Base-by-base conservation (phyloP, 2,329 filamentous ascomycete species). In the Drechslera avenae region DNA sequence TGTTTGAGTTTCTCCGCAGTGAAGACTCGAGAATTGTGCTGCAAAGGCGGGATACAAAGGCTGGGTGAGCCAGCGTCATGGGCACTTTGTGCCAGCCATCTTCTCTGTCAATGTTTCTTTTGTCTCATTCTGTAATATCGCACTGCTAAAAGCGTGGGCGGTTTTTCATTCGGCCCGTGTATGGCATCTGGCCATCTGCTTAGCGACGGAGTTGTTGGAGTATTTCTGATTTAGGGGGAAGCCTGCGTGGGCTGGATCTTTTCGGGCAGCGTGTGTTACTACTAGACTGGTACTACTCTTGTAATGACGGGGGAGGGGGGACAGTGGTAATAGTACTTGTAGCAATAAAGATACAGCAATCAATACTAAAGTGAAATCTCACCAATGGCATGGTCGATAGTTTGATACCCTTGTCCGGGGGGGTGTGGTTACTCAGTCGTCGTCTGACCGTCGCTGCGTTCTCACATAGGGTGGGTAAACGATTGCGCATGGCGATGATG, bases 11-110 rank as follows among this genome's bases (percentile, higher is more conserved):
- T 33, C 50, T 73, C 19, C 48, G 62, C 30, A 59, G 44, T 3
- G 67, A 71, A 31, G 68, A 73, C 33, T 59, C 65, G 42, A 69
- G 66, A 43, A 73, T 73, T 47, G 57, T 70, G 13, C 63, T 72
- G 64, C 57, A 62, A 36, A 54, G 57, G 46, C 54, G 59, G 23
- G 66, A 57, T 17, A 48, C 49, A 3, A 48, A 45, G 39, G 53
- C 26, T 16, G 46, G n/a, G 28, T 44, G 21, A 54, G 26, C 19
- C 31, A 9, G 31, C 28, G 28, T n/a, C 5, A 17, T 18, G 23
- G 31, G 28, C 28, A 23, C 9, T 18, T 16, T 17, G 19, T 40
- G 12, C 36, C n/a, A 40, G 17, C 30, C 23, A 19, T 16, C 35
- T 30, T n/a, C 17, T 19, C 31, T 33, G 37, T 26, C 21, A 32